Base-by-base conservation (phyloP, 208 protist species). In the Histomonas meleagridis region DNA sequence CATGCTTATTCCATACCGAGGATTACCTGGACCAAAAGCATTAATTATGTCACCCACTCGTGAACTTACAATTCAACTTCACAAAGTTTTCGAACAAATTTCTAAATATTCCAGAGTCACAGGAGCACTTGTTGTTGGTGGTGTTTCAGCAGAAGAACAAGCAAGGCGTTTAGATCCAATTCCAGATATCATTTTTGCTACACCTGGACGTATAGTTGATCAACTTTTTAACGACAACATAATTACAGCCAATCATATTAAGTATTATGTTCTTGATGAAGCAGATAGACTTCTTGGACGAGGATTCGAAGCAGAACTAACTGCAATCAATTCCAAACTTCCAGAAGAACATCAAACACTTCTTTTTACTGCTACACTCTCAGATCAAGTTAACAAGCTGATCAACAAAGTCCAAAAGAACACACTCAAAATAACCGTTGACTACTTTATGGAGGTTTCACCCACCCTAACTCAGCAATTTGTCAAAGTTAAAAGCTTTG, bases 331-430 rank as follows among this genome's bases (percentile, higher is more conserved):
- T 49, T 96, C 96, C 62, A 91, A 98, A n/a, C 95, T 99, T 21
- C 98, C 98, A 18, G 95, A 70, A 57, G 46, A 94, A 28, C 96
- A 98, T 21, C 98, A 99, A 93, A 99, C 98, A 0, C 96, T 99
- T 91, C 94, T 99, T 18, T 99, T 99, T 93, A 98, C 96, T 0
- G 98, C 98, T 23, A 99, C 98, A 49, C 98, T 99, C 94, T 99
- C 98, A 49, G 96, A 97, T 65, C 96, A 96, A 62, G 93, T 95
- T 57, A 14, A 43, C 18, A 86, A 55, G 38, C 16, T 86, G 18
- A 46, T 48, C 3, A 86, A 43, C 18, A 86, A 86, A 86, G 46
- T 86, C 32, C 23, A 86, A 28, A 86, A 86, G 46, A 23, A 43
- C 16, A 21, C 76, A 38, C 16, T 51, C 14, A 86, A 86, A 86